Conservation (phyloP, 192 early-diverging fungal species). For the Coemansia sp. region DNA sequence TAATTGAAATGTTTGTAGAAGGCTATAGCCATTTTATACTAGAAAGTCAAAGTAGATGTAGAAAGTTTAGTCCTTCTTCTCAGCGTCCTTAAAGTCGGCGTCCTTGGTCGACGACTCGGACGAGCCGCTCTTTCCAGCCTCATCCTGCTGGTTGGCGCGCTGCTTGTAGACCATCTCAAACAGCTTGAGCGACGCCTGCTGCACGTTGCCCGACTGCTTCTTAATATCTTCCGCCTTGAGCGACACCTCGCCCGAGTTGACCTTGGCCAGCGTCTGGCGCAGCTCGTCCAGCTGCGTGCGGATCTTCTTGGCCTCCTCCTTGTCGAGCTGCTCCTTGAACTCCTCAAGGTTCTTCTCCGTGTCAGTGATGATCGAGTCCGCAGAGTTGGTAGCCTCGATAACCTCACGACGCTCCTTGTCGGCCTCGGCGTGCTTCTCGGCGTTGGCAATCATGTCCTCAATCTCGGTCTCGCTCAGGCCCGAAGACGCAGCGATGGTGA, state of each 20-base stretch:
- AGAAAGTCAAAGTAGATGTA: conserved; percentile 9
- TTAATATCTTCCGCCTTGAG: conserved; percentile 85
- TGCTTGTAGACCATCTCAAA: conserved; percentile 99
- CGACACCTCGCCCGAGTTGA: conserved; percentile 62
- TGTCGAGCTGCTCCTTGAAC: conserved; percentile 95
- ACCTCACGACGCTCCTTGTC: conserved; percentile 91
- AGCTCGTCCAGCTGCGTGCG: conserved; percentile 77
- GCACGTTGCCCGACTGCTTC: conserved; percentile 79
- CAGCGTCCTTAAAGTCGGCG: conserved; percentile 75
- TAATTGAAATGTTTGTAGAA: no score
- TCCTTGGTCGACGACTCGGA: conserved; percentile 56
- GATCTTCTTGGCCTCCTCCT: conserved; percentile 84
- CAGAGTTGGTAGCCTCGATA: conserved; percentile 93
- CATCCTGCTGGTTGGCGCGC: conserved; percentile 51
- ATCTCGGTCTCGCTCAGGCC: conserved; percentile 93
- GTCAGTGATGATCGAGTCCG: conserved; percentile 86
- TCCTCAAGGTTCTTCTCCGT: conserved; percentile 95
- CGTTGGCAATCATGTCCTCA: conserved; percentile 93
- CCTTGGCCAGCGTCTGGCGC: conserved; percentile 73
- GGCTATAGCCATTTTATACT: neutral
- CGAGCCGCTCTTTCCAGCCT: conserved; percentile 12
- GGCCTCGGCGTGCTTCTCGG: conserved; percentile 87
- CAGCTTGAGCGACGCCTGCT: conserved; percentile 89
- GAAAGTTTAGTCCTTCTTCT: conserved; percentile 56
- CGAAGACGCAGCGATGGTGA: conserved; percentile 94